phyloP scores from a whole-genome alignment of 176 grass and related monocot species.

The Thinopyrum elongatum region DNA sequence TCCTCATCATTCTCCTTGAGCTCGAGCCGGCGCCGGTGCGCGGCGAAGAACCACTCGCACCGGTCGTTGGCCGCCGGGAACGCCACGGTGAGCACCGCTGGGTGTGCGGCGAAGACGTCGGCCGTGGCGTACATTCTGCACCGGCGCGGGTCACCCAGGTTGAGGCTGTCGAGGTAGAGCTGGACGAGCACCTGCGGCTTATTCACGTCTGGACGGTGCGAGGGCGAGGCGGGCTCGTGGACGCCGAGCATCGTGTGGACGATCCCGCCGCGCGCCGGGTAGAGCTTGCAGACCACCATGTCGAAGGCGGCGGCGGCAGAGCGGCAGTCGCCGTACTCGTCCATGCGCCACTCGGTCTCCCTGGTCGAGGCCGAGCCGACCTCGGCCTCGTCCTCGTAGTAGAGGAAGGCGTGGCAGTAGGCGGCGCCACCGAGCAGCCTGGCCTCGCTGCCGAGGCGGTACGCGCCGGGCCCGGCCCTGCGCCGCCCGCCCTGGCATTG shows the following conservation, averaged over 20 bases:
- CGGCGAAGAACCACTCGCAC: conserved; percentile 40
- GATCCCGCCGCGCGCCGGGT: not conserved
- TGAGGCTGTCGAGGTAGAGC: conserved; percentile 30
- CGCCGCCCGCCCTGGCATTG: conserved; percentile 25
- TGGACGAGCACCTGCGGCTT: conserved; percentile 43
- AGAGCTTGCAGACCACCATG: conserved; percentile 48
- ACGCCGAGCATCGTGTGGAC: not conserved
- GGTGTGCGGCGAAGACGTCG: conserved; percentile 25
- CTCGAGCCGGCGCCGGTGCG: not conserved
- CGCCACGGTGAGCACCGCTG: conserved; percentile 21
- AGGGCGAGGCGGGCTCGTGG: no score
- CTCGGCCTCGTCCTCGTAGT: conserved; percentile 25
- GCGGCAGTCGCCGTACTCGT: conserved; percentile 23
- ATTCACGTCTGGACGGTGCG: not conserved
- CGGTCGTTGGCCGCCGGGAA: conserved; percentile 33
- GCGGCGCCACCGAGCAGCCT: not conserved
- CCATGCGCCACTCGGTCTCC: conserved; percentile 46
- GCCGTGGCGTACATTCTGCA: conserved; percentile 13
- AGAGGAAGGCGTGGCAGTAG: conserved; percentile 41
- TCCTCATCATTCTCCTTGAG: not conserved
- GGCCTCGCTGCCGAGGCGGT: conserved; percentile 26
- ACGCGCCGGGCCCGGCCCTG: conserved; percentile 15
- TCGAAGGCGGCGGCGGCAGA: not conserved
- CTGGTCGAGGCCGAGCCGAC: not conserved
- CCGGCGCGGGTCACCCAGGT: conserved; percentile 18